phyloP scores from a whole-genome alignment of 2,329 filamentous ascomycete species.

The Blumeriella jaapii region DNA sequence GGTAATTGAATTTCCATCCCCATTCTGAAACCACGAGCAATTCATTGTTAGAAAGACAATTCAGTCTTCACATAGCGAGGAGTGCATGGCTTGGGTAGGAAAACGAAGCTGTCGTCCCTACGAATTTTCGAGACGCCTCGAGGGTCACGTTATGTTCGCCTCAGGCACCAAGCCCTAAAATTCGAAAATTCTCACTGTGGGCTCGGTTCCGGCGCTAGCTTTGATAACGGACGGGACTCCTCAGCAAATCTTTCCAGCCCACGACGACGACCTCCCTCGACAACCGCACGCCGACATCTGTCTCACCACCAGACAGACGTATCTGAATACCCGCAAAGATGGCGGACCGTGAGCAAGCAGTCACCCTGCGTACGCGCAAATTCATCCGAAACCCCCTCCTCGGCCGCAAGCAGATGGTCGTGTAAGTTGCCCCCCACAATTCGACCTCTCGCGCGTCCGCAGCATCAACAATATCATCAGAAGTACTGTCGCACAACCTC shows the following conservation, averaged over 20 bases:
- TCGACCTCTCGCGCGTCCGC: constrained; percentile 5
- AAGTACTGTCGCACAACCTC: neutral
- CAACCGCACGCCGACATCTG: constrained; percentile 21
- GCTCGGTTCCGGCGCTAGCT: constrained; percentile 17
- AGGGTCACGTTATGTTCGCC: neutral
- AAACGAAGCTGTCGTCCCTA: neutral
- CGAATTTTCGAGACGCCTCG: neutral
- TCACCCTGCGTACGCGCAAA: constrained; percentile 95
- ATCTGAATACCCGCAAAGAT: constrained; percentile 55
- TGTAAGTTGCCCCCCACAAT: constrained; percentile 54
- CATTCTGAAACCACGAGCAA: constrained; percentile 10
- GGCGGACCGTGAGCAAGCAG: constrained; percentile 70
- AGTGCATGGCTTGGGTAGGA: too few species aligned
- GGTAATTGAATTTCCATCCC: constrained; percentile 23
- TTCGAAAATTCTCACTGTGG: constrained; percentile 8
- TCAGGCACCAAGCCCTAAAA: too few species aligned
- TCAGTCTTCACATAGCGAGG: too few species aligned
- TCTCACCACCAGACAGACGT: constrained; percentile 24
- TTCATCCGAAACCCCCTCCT: constrained; percentile 99
- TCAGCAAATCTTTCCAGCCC: too few species aligned
- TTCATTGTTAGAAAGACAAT: too few species aligned
- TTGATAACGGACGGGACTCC: constrained; percentile 18
- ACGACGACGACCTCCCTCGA: constrained; percentile 24
- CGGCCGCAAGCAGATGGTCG: constrained; percentile 98
- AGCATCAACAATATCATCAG: constrained; percentile 1